Base-by-base conservation (phyloP, 139 green algal genomes). In the Chlamydomonas sp. region DNA sequence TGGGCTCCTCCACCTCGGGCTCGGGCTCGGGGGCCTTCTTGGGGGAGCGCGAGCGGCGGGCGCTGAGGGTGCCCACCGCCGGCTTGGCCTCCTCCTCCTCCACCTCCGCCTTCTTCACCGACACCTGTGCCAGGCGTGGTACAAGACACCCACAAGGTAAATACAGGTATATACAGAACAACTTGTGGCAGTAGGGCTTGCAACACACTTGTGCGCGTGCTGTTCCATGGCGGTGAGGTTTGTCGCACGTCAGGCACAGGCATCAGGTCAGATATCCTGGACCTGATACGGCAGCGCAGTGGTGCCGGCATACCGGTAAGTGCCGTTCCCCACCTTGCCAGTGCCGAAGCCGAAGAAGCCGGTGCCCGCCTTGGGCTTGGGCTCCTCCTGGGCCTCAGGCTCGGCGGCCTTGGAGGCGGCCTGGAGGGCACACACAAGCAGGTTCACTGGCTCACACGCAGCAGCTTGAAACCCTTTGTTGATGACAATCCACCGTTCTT, bases 291-390 rank as follows among this genome's bases (percentile, higher is more conserved):
- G 31, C 31, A 49, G 31, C 31, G 31, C 31, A 49, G n/a, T 49
- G 49, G 10, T 15, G 8, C 14, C 67, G 3, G 10, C 67, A 12
- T 73, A 15, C 67, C 58, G 63, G 57, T 57, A 9, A 31, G 77
- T 74, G 4, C 8, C 71, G n/a, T 77, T 77, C n/a, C 6, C 71
- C n/a, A n/a, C 17, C 63, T 75, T 84, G 63, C 63, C 12, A 4
- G 60, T 68, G 63, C 68, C 80, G 68, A 85, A 85, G 69, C 80
- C 7, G 80, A 85, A 85, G 80, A 85, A 85, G 67, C 80, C 67
- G 67, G 49, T 77, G 64, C 80, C 80, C 9, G 57, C 3, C 80
- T 85, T 85, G 31, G 31, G 31, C 64, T 85, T 85, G 64, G 79
- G 64, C 49, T 58, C 57, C 66, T 67, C 49, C 80, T 77, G 66